Conservation (phyloP, 1,139 yeast species). For the Pichia cactophila region DNA sequence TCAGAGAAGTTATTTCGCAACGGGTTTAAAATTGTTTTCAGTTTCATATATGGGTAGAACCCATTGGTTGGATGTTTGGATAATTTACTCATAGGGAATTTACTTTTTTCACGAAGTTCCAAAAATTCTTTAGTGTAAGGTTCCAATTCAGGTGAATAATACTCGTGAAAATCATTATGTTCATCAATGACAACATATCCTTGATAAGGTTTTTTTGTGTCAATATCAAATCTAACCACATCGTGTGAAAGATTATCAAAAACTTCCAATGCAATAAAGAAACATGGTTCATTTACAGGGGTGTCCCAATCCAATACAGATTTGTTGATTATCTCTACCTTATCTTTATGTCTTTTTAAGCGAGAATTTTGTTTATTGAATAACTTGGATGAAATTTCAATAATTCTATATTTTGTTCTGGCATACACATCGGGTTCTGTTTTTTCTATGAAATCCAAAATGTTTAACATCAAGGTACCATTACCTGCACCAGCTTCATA, state of each 20-base stretch:
- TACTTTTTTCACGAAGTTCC: constrained; percentile 44
- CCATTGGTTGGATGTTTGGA: constrained; percentile 24
- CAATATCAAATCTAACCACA: constrained; percentile 65
- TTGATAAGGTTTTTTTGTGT: constrained; percentile 62
- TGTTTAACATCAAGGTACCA: constrained; percentile 76
- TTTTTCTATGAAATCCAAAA: constrained; percentile 57
- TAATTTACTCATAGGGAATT: constrained; percentile 26
- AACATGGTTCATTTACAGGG: constrained; percentile 61
- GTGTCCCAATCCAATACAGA: constrained; percentile 73
- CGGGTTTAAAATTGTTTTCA: constrained; percentile 39
- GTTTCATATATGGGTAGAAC: constrained; percentile 19
- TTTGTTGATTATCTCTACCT: constrained; percentile 60
- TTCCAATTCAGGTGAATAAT: constrained; percentile 63
- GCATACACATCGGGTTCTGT: constrained; percentile 67
- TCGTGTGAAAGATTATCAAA: constrained; percentile 85
- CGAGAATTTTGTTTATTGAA: constrained; percentile 50
- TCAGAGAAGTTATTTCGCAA: constrained; percentile 61
- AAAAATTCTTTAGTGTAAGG: constrained; percentile 51
- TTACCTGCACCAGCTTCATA: constrained; percentile 92
- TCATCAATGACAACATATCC: constrained; percentile 73
- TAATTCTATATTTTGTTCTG: constrained; percentile 61
- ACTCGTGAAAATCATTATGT: constrained; percentile 70
- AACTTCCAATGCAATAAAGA: constrained; percentile 75
- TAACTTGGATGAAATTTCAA: constrained; percentile 66
- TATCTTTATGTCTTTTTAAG: constrained; percentile 35